Evolutionary conservation across 2,329 filamentous ascomycete genomes (phyloP).

Genomic region (Ophiocordyceps camponoti-floridani): DNA sequence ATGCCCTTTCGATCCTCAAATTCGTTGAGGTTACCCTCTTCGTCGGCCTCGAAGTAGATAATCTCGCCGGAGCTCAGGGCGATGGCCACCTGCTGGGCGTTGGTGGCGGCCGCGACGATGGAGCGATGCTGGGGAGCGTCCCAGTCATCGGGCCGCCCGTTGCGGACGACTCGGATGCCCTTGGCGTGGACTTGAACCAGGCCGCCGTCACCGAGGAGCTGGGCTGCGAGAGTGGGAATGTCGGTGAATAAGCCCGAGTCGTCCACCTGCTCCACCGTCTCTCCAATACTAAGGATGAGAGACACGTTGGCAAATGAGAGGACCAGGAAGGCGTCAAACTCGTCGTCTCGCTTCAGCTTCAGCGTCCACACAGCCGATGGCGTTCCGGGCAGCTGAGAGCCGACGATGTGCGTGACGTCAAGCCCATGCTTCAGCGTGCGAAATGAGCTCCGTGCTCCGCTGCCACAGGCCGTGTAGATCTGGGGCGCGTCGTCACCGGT

Average conservation of each 20-base stretch:
- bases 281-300: slow-evolving; percentile 82
- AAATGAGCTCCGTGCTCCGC: slow-evolving; percentile 77
- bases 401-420: slow-evolving; percentile 89
- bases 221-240: slow-evolving; percentile 78
- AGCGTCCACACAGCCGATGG: slow-evolving; percentile 91
- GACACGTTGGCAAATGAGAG: slow-evolving; percentile 83
- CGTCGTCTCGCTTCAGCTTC: slow-evolving; percentile 62
- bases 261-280: slow-evolving; percentile 88
- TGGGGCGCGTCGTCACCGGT: slow-evolving; percentile 89
- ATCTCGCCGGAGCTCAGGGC: slow-evolving; percentile 93
- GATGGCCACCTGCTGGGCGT: slow-evolving; percentile 81
- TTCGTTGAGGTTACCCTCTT: slow-evolving; percentile 76
- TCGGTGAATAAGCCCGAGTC: slow-evolving; percentile 84
- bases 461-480: slow-evolving; percentile 84
- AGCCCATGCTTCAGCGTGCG: slow-evolving; percentile 83
- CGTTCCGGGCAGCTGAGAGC: slow-evolving; percentile 76
- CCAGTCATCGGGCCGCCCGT: slow-evolving; percentile 79
- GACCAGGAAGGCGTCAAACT: slow-evolving; percentile 90
- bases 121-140: slow-evolving; percentile 81
- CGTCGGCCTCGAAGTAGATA: slow-evolving; percentile 95
- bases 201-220: slow-evolving; percentile 84
- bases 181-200: slow-evolving; percentile 92
- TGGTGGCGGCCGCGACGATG: slow-evolving; percentile 86
- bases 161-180: slow-evolving; percentile 76
- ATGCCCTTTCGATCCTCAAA: slow-evolving; percentile 92